Percentiles rank a stretch among this genome's conserved stretches.
phyloP scores from a whole-genome alignment of 2,329 filamentous ascomycete genomes.

The Arthrobotrys musiformis region DNA sequence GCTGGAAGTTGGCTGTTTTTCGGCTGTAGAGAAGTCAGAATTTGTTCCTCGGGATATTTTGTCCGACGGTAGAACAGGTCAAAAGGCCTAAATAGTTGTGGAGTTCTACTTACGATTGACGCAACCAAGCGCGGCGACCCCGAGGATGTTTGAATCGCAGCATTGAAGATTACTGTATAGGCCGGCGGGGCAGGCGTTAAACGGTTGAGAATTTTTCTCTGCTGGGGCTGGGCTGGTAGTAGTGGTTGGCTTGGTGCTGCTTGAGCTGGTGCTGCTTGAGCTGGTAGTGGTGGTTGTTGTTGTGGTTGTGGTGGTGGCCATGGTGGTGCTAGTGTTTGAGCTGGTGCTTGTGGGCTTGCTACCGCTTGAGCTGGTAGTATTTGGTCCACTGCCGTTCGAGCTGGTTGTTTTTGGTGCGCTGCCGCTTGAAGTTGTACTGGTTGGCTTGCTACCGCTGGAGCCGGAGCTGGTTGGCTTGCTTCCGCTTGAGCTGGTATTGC shows the following conservation, averaged over 20 bases:
- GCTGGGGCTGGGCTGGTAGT: not conserved
- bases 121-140: constrained; percentile 71
- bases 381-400: not conserved
- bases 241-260: not conserved
- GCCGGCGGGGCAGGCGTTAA: constrained; percentile 63
- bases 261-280: not conserved
- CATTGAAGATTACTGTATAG: constrained; percentile 67
- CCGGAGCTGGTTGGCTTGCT: not conserved
- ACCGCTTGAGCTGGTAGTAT: not conserved
- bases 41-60: not conserved
- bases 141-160: constrained; percentile 72
- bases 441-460: too few relatives aligned
- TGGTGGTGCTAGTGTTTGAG: not conserved
- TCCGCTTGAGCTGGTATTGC: too few relatives aligned
- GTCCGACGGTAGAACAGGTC: not conserved
- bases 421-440: too few relatives aligned
- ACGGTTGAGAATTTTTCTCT: not conserved
- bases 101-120: constrained; percentile 65
- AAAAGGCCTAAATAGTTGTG: too few relatives aligned
- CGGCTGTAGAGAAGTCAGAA: not conserved
- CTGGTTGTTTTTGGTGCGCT: not conserved
- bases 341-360: not conserved
- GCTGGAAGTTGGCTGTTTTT: not conserved
- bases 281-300: too few relatives aligned
- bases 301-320: too few relatives aligned